Base-by-base conservation (phyloP, 2,329 filamentous ascomycete species). In the Trichoderma sp. region DNA sequence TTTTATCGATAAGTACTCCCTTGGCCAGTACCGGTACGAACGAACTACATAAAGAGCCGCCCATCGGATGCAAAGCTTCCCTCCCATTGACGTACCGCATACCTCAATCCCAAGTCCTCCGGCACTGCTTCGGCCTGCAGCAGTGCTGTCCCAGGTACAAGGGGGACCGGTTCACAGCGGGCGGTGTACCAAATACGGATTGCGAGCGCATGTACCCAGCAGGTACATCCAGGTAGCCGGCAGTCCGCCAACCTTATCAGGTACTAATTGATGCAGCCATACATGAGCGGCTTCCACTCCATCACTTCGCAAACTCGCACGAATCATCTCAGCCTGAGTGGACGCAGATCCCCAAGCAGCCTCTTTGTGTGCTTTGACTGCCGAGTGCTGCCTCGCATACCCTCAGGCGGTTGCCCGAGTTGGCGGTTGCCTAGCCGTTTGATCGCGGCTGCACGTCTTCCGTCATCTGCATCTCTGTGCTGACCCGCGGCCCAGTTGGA, bases 211-310 rank as follows among this genome's bases (percentile, higher is more conserved):
- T 9, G 60, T 64, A 64, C 48, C 45, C 29, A 27, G 15, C 6
- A 39, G 50, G 52, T 48, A 54, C 52, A 54, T 32, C 52, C 29
- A 54, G 32, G 52, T 54, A 54, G 17, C 52, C 52, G 52, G 17
- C 52, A 57, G 61, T n/a, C 42, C 58, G 37, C 58, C 37, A 68
- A 68, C 66, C 66, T 64, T 64, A 64, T 64, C 66, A 52, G 59
- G 59, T 45, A 53, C 57, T 53, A 45, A 42, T 48, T 42, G 35
- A 64, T 48, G 64, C 64, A 54, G 64, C 64, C 67, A 64, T 50
- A 54, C 65, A 54, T 29, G 45, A 53, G 56, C 56, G 48, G 52
- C 35, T 57, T 48, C 54, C 56, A 39, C 34, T 17, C 25, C 45
- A 32, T 34, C 42, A 42, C 15, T 27, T 29, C 32, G 17, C 52